Conservation (phyloP, 148 eudicot species). For the Nepenthes gracilis region DNA sequence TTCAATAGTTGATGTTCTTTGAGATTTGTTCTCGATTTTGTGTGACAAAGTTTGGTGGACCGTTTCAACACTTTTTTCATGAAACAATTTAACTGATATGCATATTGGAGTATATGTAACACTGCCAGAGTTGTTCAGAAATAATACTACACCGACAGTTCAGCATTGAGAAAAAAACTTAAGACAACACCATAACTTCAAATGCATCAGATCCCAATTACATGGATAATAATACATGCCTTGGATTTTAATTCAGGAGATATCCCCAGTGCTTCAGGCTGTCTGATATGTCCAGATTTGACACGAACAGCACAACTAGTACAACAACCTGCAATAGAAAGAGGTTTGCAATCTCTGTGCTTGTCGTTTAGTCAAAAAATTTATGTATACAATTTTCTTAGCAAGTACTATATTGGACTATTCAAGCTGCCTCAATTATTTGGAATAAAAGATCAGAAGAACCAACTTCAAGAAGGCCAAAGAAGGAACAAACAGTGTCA, state of each 20-base stretch:
- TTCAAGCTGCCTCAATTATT: too few relatives aligned
- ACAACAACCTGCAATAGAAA: conserved; percentile 68
- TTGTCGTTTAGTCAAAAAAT: neutral
- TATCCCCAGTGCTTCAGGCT: conserved; percentile 91
- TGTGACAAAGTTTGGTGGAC: too few relatives aligned
- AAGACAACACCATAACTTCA: neutral
- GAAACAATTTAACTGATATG: too few relatives aligned
- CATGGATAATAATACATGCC: conserved; percentile 21
- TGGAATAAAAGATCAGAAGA: too few relatives aligned
- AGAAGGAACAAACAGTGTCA: too few relatives aligned
- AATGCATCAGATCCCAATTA: neutral
- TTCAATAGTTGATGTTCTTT: too few relatives aligned
- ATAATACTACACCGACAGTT: too few relatives aligned
- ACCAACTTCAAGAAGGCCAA: too few relatives aligned
- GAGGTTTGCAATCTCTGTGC: neutral
- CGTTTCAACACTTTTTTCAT: too few relatives aligned
- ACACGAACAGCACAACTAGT: conserved; percentile 94
- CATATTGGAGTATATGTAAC: too few relatives aligned
- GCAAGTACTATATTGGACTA: neutral
- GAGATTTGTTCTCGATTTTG: too few relatives aligned
- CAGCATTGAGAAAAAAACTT: neutral
- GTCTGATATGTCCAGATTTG: conserved; percentile 81
- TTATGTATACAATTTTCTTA: neutral
- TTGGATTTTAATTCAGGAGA: conserved; percentile 81
- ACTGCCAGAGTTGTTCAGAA: too few relatives aligned